Conservation (phyloP, 768 basidiomycete genomes). For the Fibroporia radiculosa region DNA sequence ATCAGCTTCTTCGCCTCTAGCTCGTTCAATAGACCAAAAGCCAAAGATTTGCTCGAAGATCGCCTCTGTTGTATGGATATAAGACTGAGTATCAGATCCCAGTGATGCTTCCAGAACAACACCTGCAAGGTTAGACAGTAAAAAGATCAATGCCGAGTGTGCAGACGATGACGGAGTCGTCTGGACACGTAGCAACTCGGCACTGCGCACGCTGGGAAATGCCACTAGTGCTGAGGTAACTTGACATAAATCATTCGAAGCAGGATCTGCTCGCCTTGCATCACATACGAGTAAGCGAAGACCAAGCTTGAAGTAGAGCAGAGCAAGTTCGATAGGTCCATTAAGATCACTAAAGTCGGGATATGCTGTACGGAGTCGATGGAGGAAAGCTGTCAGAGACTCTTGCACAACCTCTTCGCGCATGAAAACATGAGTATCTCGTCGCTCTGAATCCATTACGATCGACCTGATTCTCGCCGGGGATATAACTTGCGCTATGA, state of each 20-base stretch:
- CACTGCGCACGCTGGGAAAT: constrained; percentile 48
- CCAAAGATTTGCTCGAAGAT: constrained; percentile 63
- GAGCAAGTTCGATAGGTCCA: constrained; percentile 55
- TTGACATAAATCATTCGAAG: constrained; percentile 2
- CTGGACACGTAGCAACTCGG: constrained; percentile 25
- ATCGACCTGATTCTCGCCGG: constrained; percentile 45
- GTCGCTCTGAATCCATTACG: constrained; percentile 25
- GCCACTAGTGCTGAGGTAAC: constrained; percentile 30
- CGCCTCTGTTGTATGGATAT: constrained; percentile 33
- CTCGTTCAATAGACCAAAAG: constrained; percentile 81
- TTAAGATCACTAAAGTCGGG: constrained; percentile 65
- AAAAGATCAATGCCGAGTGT: constrained; percentile 29
- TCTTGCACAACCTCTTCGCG: constrained; percentile 73
- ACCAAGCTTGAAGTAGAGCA: constrained; percentile 65
- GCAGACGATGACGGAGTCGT: constrained; percentile 10
- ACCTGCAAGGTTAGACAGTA: constrained; percentile 44
- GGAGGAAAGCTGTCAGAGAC: constrained; percentile 70
- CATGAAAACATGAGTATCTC: constrained; percentile 30
- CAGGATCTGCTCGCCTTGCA: background rate
- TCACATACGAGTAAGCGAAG: constrained; percentile 43
- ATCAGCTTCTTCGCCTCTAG: constrained; percentile 56
- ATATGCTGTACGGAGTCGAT: constrained; percentile 63
- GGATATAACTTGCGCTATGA: constrained; percentile 51
- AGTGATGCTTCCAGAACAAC: constrained; percentile 36
- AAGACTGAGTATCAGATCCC: constrained; percentile 27